These are phyloP conservation scores for Cutaneotrichosporon cavernicola DNA, from an alignment of 1,284 basidiomycete genomes.

Conservation along the genomic window DNA sequence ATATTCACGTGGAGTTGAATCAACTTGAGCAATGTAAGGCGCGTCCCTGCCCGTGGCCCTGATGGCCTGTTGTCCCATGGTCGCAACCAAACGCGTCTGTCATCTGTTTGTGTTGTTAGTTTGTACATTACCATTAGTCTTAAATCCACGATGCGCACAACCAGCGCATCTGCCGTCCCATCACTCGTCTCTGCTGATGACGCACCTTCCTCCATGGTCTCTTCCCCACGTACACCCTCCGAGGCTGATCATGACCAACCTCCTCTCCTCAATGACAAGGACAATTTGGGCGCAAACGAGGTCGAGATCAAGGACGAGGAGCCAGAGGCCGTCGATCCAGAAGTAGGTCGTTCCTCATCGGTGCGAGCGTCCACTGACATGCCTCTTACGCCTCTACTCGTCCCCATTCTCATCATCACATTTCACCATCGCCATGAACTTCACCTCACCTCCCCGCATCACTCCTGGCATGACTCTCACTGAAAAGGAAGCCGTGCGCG, in stretches of 20 bases:
- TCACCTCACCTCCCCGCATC: background rate
- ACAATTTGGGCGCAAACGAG: background rate
- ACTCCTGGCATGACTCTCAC: slow-evolving; percentile 4
- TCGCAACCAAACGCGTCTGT: background rate
- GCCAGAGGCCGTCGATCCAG: background rate
- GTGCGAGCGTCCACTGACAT: slow-evolving; percentile 5
- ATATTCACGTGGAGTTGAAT: background rate
- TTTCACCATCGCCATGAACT: background rate
- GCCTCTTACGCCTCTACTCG: background rate
- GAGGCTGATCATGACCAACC: background rate
- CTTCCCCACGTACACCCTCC: slow-evolving; percentile 31
- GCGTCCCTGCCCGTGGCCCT: background rate
- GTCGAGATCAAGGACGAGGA: slow-evolving; percentile 15
- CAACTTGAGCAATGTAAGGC: background rate
- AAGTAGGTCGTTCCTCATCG: background rate
- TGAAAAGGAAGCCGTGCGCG: slow-evolving; percentile 39
- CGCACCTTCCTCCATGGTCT: slow-evolving; percentile 38
- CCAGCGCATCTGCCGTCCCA: slow-evolving; percentile 24
- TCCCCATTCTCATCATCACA: background rate
- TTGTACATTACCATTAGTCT: background rate
- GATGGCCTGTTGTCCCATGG: background rate
- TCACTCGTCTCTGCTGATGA: slow-evolving; percentile 30
- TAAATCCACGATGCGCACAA: slow-evolving; percentile 12
- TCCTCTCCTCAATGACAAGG: background rate
- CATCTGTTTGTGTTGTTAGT: background rate